Base-by-base conservation (phyloP, 2,329 filamentous ascomycete genomes). In the Colletotrichum sp. region DNA sequence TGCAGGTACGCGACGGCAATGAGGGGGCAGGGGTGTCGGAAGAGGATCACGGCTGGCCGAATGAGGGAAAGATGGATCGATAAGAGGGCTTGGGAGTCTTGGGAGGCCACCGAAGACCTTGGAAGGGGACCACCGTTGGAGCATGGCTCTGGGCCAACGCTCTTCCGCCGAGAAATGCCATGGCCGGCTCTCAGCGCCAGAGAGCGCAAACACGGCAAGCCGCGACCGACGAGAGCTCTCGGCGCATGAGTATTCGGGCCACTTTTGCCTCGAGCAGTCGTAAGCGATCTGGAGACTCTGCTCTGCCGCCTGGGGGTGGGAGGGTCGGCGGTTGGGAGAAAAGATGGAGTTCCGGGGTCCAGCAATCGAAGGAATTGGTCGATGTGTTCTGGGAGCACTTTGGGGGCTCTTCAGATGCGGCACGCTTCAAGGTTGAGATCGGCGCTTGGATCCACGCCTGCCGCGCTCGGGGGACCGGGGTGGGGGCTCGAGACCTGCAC, bases 361-460 rank as follows among this genome's bases (percentile, higher is more conserved):
- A 66, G 63, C 7, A 52, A 30, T 44, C 24, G 13, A 39, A 55
- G 34, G 36, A 34, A 67, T 68, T 67, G 52, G 63, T 21, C 70
- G 34, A 28, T 34, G 44, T 9, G 32, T 34, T 34, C 60, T 24
- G n/a, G 13, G 21, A 32, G 60, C 30, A 64, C 60, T 36, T 62
- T 65, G 36, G 34, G 59, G 63, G 36, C 36, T 49, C 36, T 30
- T n/a, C 65, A 57, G 36, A 34, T 68, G 65, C 65, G 26, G 65
- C 44, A 55, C 52, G 28, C 21, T 66, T 71, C 49, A 57, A 75
- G 68, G 72, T 75, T 72, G 72, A 63, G 72, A 75, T 75, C 72
- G 62, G 68, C 68, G 72, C 68, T 72, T 68, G 72, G 72, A 55
- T 72, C 72, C 72, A 75, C 68, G 55, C 68, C 39, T 62, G 63